Evolutionary conservation across 2,329 filamentous ascomycete species (phyloP).

Genomic region (Penicillium sp.): DNA sequence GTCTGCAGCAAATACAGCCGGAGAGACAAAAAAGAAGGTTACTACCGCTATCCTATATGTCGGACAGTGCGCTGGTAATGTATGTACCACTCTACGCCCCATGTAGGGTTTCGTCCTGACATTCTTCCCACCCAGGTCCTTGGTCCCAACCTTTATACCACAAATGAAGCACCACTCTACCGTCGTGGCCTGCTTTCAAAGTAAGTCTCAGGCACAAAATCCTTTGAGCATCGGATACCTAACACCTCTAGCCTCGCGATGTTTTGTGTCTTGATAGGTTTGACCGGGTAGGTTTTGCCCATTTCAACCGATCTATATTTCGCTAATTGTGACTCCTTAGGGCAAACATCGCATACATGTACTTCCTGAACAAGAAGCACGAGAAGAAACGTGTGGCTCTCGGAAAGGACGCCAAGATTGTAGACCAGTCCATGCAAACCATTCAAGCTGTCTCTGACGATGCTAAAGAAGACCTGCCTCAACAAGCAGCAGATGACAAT

Average conservation of each 20-base stretch:
- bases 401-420: slow-evolving; percentile 51
- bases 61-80: slow-evolving; percentile 56
- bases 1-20: slow-evolving; percentile 55
- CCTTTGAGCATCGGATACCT: slow-evolving; percentile 1
- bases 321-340: slow-evolving; percentile 10
- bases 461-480: slow-evolving; percentile 25
- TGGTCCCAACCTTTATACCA: slow-evolving; percentile 57
- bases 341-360: slow-evolving; percentile 42
- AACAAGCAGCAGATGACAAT: slow-evolving; percentile 36
- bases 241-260: slow-evolving; percentile 42
- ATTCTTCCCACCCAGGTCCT: slow-evolving; percentile 39
- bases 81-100: slow-evolving; percentile 11
- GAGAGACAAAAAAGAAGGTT: slow-evolving; percentile 61
- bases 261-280: slow-evolving; percentile 51
- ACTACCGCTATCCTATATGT: slow-evolving; percentile 58
- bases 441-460: slow-evolving; percentile 13
- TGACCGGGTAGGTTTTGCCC: slow-evolving; percentile 37
- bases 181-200: slow-evolving; percentile 52
- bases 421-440: slow-evolving; percentile 54
- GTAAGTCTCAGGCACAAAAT: slow-evolving; percentile 16
- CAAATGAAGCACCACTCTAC: slow-evolving; percentile 52
- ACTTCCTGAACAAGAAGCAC: slow-evolving; percentile 49
- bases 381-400: slow-evolving; percentile 47
- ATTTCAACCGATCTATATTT: neutral
- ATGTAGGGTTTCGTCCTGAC: neutral